Evolutionary conservation across 228 moss, liverwort and hornwort genomes (phyloP).

Genomic region (Sphagnum fallax): DNA sequence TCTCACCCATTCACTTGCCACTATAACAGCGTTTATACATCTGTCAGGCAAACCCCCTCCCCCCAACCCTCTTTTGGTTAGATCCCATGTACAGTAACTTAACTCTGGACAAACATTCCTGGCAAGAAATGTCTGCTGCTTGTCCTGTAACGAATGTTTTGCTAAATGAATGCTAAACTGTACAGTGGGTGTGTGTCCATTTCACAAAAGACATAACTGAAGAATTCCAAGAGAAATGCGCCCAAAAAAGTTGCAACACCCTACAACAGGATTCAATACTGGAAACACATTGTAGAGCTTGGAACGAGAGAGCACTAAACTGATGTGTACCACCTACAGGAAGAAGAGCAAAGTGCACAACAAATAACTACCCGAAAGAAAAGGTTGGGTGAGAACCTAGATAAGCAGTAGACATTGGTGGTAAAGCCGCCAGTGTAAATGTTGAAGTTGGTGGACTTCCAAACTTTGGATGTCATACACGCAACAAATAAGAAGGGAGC

Average conservation of each 20-base stretch:
- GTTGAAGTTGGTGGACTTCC: constrained; percentile 83
- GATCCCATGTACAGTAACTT: no score
- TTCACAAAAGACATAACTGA: no score
- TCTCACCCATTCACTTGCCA: constrained; percentile 77
- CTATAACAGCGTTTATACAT: constrained; percentile 79
- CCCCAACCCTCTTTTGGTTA: not conserved
- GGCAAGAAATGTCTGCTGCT: not conserved
- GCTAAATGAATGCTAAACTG: no score
- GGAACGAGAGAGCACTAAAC: not conserved
- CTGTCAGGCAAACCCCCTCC: constrained; percentile 13
- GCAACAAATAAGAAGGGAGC: constrained; percentile 79
- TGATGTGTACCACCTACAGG: not conserved
- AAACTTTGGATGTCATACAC: constrained; percentile 80
- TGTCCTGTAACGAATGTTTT: no score
- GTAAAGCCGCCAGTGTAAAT: constrained; percentile 91
- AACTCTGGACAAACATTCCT: no score
- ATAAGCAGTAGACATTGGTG: constrained; percentile 88
- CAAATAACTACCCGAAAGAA: not conserved
- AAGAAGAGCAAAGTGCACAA: not conserved
- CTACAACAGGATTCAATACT: no score
- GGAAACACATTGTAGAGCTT: no score
- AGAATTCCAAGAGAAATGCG: no score
- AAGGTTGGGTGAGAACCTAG: constrained; percentile 33
- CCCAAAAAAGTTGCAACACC: no score
- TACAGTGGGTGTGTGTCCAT: no score